Percentiles rank a stretch among this genome's conserved stretches.
Evolutionary conservation across 257 asterid species (phyloP).

Genomic region (Marsdenia floribunda): DNA sequence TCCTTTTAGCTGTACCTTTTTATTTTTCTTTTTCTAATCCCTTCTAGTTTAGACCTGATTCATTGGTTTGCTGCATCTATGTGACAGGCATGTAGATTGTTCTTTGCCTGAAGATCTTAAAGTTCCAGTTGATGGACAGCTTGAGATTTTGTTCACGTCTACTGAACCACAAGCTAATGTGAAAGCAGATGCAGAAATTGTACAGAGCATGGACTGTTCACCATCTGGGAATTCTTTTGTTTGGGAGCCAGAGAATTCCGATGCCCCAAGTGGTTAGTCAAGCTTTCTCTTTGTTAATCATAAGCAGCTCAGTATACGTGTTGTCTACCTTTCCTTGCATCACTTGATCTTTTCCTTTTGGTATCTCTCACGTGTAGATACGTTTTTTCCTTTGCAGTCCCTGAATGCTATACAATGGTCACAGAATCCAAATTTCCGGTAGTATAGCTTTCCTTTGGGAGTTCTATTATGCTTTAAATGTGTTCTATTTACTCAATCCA

Average conservation of each 20-base stretch:
- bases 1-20: not conserved
- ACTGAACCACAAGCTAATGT: slow-evolving; percentile 34
- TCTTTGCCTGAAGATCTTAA: slow-evolving; percentile 41
- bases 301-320: not conserved
- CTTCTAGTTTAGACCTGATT: not conserved
- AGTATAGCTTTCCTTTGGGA: slow-evolving; percentile 17
- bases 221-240: slow-evolving; percentile 38
- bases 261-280: slow-evolving; percentile 82
- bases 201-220: slow-evolving; percentile 43
- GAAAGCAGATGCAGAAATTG: slow-evolving; percentile 38
- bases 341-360: not conserved
- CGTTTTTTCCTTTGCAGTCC: slow-evolving; percentile 51
- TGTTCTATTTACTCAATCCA: not conserved
- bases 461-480: not conserved
- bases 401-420: slow-evolving; percentile 64
- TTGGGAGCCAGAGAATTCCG: slow-evolving; percentile 58
- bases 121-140: slow-evolving; percentile 32
- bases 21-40: not conserved
- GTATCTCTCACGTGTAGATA: not conserved
- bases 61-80: slow-evolving; percentile 16
- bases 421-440: slow-evolving; percentile 89
- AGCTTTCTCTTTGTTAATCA: slow-evolving; percentile 3
- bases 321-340: not conserved
- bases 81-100: slow-evolving; percentile 47
- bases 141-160: slow-evolving; percentile 40